phyloP scores from a whole-genome alignment of 768 basidiomycete species.

The Panaeolus cyanescens region DNA sequence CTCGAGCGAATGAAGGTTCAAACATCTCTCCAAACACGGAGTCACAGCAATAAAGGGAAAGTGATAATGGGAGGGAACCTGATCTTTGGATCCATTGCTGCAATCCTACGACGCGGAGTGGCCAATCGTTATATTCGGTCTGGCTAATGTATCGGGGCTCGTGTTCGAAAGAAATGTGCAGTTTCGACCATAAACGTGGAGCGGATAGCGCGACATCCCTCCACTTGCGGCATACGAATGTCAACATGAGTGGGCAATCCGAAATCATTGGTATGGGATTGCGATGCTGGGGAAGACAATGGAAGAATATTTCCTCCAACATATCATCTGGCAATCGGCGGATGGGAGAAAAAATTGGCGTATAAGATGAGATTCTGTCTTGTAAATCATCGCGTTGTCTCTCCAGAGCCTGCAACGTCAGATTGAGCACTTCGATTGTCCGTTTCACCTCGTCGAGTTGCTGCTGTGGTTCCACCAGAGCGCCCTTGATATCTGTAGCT shows the following conservation, averaged over 20 bases:
- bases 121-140: background rate
- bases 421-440: background rate
- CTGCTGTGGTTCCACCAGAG: background rate
- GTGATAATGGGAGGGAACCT: background rate
- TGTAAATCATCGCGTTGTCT: background rate
- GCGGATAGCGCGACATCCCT: slow-evolving; percentile 16
- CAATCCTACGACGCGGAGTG: background rate
- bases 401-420: background rate
- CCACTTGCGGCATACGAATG: slow-evolving; percentile 19
- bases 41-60: background rate
- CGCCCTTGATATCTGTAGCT: background rate
- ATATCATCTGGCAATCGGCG: slow-evolving; percentile 15
- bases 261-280: slow-evolving; percentile 14
- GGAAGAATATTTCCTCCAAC: slow-evolving; percentile 13
- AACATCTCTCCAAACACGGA: background rate
- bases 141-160: background rate
- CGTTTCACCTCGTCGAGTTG: background rate
- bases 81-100: background rate
- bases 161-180: slow-evolving; percentile 10
- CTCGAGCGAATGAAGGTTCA: background rate
- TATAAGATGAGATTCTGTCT: background rate
- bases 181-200: slow-evolving; percentile 20
- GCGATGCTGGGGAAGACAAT: slow-evolving; percentile 13
- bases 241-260: slow-evolving; percentile 21
- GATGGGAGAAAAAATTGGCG: slow-evolving; percentile 12